Evolutionary conservation across 768 basidiomycete genomes (phyloP).

Genomic region (Lactifluus pinguis): DNA sequence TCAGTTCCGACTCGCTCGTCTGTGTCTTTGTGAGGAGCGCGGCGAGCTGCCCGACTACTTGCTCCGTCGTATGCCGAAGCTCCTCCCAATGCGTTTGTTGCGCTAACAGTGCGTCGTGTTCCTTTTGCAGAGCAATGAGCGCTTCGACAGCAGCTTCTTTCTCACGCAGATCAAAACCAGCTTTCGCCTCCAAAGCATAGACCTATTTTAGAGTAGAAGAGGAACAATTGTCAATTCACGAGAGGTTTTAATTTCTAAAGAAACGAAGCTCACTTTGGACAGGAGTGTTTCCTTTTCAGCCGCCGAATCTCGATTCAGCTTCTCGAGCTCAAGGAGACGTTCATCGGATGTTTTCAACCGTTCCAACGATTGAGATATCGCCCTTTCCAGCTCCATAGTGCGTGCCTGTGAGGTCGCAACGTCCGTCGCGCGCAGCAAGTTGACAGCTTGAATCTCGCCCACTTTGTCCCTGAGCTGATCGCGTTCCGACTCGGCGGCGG

Average conservation of each 20-base stretch:
- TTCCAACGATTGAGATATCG: slow-evolving; percentile 61
- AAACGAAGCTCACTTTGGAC: slow-evolving; percentile 41
- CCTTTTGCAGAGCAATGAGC: slow-evolving; percentile 44
- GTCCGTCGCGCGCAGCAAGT: slow-evolving; percentile 38
- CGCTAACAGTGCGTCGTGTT: slow-evolving; percentile 46
- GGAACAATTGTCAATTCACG: too few relatives aligned
- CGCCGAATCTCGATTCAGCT: slow-evolving; percentile 42
- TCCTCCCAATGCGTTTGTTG: slow-evolving; percentile 79
- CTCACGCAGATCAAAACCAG: slow-evolving; percentile 49
- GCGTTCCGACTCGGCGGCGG: slow-evolving; percentile 52
- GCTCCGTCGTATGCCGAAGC: slow-evolving; percentile 57
- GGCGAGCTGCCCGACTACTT: slow-evolving; percentile 64
- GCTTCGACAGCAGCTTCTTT: slow-evolving; percentile 48
- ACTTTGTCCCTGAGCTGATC: slow-evolving; percentile 48
- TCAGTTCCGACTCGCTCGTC: slow-evolving; percentile 61
- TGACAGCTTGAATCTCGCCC: slow-evolving; percentile 42
- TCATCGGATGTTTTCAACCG: slow-evolving; percentile 68
- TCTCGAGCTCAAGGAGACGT: slow-evolving; percentile 55
- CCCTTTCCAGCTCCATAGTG: slow-evolving; percentile 60
- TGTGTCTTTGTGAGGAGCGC: slow-evolving; percentile 41
- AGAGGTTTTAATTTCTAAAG: too few relatives aligned
- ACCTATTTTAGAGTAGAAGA: slow-evolving; percentile 37
- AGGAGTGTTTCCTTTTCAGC: slow-evolving; percentile 49
- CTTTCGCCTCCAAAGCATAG: slow-evolving; percentile 50
- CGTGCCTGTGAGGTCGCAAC: slow-evolving; percentile 37